A percentile compares a stretch with the other conserved stretches of the same genome.
Evolutionary conservation across 1,284 basidiomycete species (phyloP).

Genomic region (Puccinia hordei): DNA sequence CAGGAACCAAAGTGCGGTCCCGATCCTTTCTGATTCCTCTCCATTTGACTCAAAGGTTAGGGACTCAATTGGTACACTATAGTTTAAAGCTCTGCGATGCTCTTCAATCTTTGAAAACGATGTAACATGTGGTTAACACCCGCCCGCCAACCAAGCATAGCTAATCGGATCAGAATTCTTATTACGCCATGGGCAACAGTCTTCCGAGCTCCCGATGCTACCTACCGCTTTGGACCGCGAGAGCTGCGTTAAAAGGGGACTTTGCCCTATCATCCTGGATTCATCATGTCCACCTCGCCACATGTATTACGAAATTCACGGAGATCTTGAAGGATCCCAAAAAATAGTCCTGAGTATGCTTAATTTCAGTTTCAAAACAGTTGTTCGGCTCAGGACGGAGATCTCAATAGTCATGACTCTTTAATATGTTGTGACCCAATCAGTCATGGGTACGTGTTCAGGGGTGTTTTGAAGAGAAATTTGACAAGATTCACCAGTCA

Average conservation of each 20-base stretch:
- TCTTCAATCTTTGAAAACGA: not conserved
- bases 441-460: slow-evolving; percentile 22
- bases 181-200: not conserved
- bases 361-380: not conserved
- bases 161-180: not conserved
- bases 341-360: slow-evolving; percentile 22
- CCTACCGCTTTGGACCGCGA: slow-evolving; percentile 65
- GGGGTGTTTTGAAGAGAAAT: not conserved
- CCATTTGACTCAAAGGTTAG: not conserved
- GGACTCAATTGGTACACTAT: too few relatives aligned
- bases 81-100: not conserved
- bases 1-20: too few relatives aligned
- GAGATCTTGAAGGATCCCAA: slow-evolving; percentile 15
- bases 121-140: not conserved
- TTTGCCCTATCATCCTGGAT: slow-evolving; percentile 67
- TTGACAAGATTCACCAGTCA: too few relatives aligned
- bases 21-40: not conserved
- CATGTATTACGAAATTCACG: slow-evolving; percentile 37
- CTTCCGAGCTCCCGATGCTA: slow-evolving; percentile 14
- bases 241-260: slow-evolving; percentile 69
- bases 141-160: too few relatives aligned
- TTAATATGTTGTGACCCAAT: not conserved
- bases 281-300: not conserved
- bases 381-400: not conserved
- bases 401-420: not conserved